Percentiles rank a stretch among this genome's conserved stretches.
Evolutionary conservation across 163 green algal species (phyloP).

Genomic region (Picocystis sp.): DNA sequence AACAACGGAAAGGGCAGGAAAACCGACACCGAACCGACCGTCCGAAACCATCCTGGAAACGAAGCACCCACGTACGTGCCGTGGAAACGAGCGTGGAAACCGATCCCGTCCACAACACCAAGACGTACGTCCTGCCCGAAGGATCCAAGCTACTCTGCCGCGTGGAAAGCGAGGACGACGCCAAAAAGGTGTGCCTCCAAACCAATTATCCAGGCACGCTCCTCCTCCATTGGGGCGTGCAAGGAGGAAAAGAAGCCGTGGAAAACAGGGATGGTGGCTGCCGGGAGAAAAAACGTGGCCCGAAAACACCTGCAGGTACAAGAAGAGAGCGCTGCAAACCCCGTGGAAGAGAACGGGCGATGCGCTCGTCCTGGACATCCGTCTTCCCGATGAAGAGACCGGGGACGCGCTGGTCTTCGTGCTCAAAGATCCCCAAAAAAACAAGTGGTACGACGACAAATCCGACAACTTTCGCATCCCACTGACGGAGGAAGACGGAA

Average conservation of each 20-base stretch:
- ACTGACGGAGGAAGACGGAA: conserved; percentile 13
- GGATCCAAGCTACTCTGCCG: too few relatives aligned
- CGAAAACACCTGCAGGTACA: conserved; percentile 74
- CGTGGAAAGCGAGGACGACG: background rate
- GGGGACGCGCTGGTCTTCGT: conserved; percentile 86
- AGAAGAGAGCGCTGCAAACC: conserved; percentile 84
- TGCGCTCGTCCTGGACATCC: conserved; percentile 30
- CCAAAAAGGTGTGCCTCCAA: background rate
- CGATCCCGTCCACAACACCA: too few relatives aligned
- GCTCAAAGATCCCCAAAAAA: conserved; percentile 53
- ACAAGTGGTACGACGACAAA: conserved; percentile 50
- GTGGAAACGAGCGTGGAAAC: too few relatives aligned
- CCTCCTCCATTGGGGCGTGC: conserved; percentile 83
- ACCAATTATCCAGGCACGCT: conserved; percentile 19
- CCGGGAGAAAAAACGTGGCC: conserved; percentile 39
- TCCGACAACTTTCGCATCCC: conserved; percentile 72
- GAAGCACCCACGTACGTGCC: too few relatives aligned
- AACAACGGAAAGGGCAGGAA: too few relatives aligned
- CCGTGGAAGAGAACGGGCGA: conserved; percentile 32
- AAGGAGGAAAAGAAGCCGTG: conserved; percentile 61
- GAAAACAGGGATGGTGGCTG: conserved; percentile 59
- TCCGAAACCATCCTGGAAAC: too few relatives aligned
- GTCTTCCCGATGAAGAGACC: conserved; percentile 41
- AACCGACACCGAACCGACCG: too few relatives aligned
- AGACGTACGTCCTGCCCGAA: too few relatives aligned